Evolutionary conservation across 192 early-diverging fungal genomes (phyloP).

Genomic region (Coemansia sp.): DNA sequence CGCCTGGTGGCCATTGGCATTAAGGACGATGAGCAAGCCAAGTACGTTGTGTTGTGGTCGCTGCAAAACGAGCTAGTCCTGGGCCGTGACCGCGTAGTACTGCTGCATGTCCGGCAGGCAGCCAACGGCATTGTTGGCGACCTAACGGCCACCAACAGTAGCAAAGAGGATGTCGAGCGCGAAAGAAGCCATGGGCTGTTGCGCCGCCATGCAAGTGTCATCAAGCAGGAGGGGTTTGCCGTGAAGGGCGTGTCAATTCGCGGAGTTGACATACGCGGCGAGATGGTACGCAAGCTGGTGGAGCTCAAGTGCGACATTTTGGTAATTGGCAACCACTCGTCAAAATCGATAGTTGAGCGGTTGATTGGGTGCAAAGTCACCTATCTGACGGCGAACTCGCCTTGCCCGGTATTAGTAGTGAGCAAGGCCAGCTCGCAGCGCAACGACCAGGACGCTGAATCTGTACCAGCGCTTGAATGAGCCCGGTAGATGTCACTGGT

Average conservation of each 20-base stretch:
- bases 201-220: constrained; percentile 20
- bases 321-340: constrained; percentile 21
- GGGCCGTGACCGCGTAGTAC: constrained; percentile 29
- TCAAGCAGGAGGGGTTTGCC: constrained; percentile 34
- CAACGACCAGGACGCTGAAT: background rate
- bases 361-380: constrained; percentile 26
- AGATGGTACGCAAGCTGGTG: constrained; percentile 47
- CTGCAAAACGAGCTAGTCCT: constrained; percentile 36
- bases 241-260: constrained; percentile 50
- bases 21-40: constrained; percentile 29
- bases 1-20: constrained; percentile 42
- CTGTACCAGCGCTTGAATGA: background rate
- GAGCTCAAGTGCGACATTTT: constrained; percentile 44
- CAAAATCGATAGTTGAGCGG: constrained; percentile 33
- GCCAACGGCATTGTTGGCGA: constrained; percentile 44
- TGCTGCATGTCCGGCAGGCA: constrained; percentile 39
- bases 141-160: constrained; percentile 21
- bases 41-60: constrained; percentile 22
- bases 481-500: background rate
- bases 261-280: constrained; percentile 44
- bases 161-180: constrained; percentile 35
- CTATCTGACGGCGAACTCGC: constrained; percentile 30
- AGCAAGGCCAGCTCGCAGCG: constrained; percentile 1
- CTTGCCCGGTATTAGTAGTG: constrained; percentile 41
- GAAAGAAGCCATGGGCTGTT: constrained; percentile 31